Evolutionary conservation across 306 rosid genomes (phyloP).

Genomic region (Rubus parviflorus): DNA sequence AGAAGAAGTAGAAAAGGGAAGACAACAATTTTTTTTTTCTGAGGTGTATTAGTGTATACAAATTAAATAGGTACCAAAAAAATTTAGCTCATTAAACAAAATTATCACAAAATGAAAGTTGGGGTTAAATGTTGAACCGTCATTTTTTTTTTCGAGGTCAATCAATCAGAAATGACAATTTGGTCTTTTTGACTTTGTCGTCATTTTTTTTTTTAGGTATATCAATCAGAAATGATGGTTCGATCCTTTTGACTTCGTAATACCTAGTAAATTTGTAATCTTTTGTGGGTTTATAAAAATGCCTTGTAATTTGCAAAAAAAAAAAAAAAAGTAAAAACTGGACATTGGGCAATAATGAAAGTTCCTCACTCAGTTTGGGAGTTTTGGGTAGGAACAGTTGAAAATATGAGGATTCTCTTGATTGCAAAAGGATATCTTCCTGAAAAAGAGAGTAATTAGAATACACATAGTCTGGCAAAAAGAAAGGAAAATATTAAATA

Average conservation of each 20-base stretch:
- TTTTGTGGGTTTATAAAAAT: background rate
- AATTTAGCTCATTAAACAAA: too few species aligned
- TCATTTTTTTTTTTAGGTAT: too few species aligned
- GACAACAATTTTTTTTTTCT: too few species aligned
- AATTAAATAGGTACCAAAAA: too few species aligned
- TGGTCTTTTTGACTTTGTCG: background rate
- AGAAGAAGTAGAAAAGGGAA: too few species aligned
- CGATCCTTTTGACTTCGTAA: background rate
- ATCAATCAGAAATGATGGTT: too few species aligned
- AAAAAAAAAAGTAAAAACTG: background rate
- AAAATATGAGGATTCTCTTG: background rate
- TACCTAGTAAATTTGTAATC: background rate
- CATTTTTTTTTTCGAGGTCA: too few species aligned
- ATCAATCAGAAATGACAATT: too few species aligned
- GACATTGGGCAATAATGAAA: background rate
- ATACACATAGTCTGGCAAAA: slow-evolving; percentile 23
- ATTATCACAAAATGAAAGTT: too few species aligned
- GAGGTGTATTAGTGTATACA: too few species aligned
- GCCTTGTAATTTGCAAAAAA: background rate
- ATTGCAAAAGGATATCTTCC: background rate
- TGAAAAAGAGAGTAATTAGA: background rate
- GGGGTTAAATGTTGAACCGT: too few species aligned
- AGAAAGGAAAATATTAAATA: background rate
- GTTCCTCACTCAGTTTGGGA: background rate
- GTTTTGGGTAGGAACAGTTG: background rate